These are phyloP conservation scores for Hymenotorrendiella dingleyae DNA, from an alignment of 2,329 filamentous ascomycete genomes.

Conservation along the genomic window DNA sequence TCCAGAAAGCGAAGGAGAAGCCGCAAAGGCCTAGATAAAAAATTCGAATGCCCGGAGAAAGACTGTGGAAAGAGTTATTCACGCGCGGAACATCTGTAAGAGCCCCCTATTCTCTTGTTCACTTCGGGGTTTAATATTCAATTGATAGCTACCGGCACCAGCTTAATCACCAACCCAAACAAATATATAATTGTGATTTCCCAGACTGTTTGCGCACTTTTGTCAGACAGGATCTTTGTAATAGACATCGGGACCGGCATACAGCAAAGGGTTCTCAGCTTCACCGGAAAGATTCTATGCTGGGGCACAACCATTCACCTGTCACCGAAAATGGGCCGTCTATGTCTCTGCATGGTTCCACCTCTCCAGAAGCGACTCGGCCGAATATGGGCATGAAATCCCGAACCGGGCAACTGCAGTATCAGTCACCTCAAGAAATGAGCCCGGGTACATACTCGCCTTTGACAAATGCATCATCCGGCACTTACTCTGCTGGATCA, in stretches of 20 bases:
- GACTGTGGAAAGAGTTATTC: constrained; percentile 96
- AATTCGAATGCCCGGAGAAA: constrained; percentile 76
- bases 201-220: constrained; percentile 86
- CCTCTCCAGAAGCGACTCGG: constrained; percentile 29
- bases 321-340: constrained; percentile 19
- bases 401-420: constrained; percentile 25
- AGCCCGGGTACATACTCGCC: constrained; percentile 27
- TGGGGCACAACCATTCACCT: constrained; percentile 42
- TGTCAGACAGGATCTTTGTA: constrained; percentile 87
- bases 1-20: constrained; percentile 58
- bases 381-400: constrained; percentile 22
- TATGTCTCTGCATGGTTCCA: constrained; percentile 21
- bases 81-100: constrained; percentile 86
- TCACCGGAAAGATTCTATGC: constrained; percentile 65
- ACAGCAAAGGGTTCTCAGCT: constrained; percentile 73
- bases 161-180: constrained; percentile 91
- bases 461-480: constrained; percentile 22
- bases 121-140: not conserved
- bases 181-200: constrained; percentile 90
- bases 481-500: constrained; percentile 24
- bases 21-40: constrained; percentile 73
- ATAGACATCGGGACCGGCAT: constrained; percentile 76
- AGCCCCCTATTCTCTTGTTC: constrained; percentile 22
- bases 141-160: constrained; percentile 71
- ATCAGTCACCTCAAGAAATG: constrained; percentile 28